Base-by-base conservation (phyloP, 2,329 filamentous ascomycete species). In the Fusarium sp. region DNA sequence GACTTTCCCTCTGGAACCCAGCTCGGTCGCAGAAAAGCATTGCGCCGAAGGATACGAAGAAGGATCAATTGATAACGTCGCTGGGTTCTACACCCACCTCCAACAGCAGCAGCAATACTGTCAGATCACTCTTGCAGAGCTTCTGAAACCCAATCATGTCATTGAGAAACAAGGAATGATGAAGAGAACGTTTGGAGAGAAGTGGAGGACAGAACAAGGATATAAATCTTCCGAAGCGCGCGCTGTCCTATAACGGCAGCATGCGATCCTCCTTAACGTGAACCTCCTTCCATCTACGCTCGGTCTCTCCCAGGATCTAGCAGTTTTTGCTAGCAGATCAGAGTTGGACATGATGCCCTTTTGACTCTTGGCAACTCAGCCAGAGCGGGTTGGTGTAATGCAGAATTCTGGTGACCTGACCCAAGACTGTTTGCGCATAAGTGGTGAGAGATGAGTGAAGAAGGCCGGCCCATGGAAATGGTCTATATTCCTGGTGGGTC, bases 101-200 rank as follows among this genome's bases (percentile, higher is more conserved):
- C 43, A 56, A 38, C 18, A 38, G 37, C 39, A 23, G 38, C 28
- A 59, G 63, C 50, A 6, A 18, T 18, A 12, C 63, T 63, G 31
- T 74, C 70, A 72, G 67, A 67, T 61, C 70, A 74, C 60, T 55
- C 63, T 48, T 46, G 46, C 41, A 46, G 49, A 44, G 43, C 28
- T n/a, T 20, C 49, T 31, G 42, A 26, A 50, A 21, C n/a, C 23
- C 23, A 39, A 28, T 23, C 31, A 35, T 42, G 23, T 21, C 39
- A n/a, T 43, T 43, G 23, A 20, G 21, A 33, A 26, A 29, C 24
- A 26, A 48, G 33, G 49, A 57, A 57, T 21, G 44, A 38, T 28
- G 26, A 37, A 50, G 46, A 44, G 38, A 47, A 63, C n/a, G 21
- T 49, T 44, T 48, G 55, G 37, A 65, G 39, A 39, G 53, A 61